Conservation (phyloP, 768 basidiomycete species). For the Daedalea quercina region DNA sequence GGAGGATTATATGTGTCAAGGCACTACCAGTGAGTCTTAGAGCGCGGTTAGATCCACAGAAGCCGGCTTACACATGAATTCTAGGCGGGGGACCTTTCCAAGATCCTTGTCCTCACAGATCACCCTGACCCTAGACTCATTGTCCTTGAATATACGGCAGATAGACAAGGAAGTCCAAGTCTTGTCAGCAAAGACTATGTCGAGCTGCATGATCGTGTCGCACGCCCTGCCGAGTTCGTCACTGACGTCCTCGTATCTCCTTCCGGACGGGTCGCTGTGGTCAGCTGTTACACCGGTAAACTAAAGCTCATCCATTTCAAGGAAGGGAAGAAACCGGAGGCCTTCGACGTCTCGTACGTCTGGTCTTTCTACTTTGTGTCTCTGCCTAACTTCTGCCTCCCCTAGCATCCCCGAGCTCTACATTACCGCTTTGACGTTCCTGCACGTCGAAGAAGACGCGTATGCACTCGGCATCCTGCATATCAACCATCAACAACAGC, state of each 20-base stretch:
- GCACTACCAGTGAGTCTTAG: constrained; percentile 49
- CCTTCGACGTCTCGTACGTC: constrained; percentile 59
- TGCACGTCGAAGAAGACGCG: constrained; percentile 32
- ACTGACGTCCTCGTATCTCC: constrained; percentile 64
- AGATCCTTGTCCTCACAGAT: constrained; percentile 62
- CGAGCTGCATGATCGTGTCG: constrained; percentile 47
- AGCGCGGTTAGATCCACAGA: constrained; percentile 3
- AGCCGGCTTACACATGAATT: background rate
- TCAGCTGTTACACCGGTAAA: constrained; percentile 63
- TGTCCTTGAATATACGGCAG: constrained; percentile 46
- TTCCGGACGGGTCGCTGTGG: constrained; percentile 51
- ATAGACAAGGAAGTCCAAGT: constrained; percentile 21
- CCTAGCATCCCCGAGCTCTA: constrained; percentile 64
- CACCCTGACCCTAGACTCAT: constrained; percentile 73
- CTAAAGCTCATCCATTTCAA: constrained; percentile 57
- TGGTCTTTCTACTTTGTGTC: constrained; percentile 5
- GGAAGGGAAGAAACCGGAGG: constrained; percentile 42
- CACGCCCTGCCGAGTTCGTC: constrained; percentile 66
- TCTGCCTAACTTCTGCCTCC: constrained; percentile 23
- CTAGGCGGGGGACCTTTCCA: constrained; percentile 26
- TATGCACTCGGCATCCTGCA: constrained; percentile 62
- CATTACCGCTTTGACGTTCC: constrained; percentile 59
- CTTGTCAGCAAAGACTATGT: constrained; percentile 40
- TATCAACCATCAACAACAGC: constrained; percentile 50
- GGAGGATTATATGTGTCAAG: constrained; percentile 51